phyloP scores from a whole-genome alignment of 1,139 yeast genomes.

The Pichia terricola region DNA sequence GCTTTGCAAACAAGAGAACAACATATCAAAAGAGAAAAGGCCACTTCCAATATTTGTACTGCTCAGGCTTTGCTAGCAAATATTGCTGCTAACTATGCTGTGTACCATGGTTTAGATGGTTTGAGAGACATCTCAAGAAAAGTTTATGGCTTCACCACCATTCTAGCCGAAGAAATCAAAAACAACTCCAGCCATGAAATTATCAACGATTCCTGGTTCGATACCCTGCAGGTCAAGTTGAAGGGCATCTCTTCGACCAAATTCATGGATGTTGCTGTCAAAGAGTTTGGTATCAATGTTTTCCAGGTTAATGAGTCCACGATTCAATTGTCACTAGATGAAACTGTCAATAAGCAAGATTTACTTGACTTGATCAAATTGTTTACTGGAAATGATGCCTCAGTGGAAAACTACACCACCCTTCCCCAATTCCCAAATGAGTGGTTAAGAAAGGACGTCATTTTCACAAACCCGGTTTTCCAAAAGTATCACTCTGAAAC shows the following conservation, averaged over 20 bases:
- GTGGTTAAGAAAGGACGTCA: conserved; percentile 50
- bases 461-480: conserved; percentile 71
- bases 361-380: conserved; percentile 46
- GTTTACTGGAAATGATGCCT: conserved; percentile 34
- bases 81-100: conserved; percentile 92
- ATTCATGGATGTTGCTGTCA: conserved; percentile 48
- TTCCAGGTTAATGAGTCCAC: conserved; percentile 55
- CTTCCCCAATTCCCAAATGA: conserved; percentile 47
- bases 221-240: conserved; percentile 69
- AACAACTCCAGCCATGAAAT: conserved; percentile 38
- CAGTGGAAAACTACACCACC: conserved; percentile 17
- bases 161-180: conserved; percentile 53
- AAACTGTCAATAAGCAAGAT: conserved; percentile 64
- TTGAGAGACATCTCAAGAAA: conserved; percentile 69
- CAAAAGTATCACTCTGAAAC: conserved; percentile 89
- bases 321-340: conserved; percentile 76
- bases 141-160: conserved; percentile 64
- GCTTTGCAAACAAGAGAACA: conserved; percentile 98
- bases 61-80: conserved; percentile 95
- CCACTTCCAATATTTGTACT: conserved; percentile 95
- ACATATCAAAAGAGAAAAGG: conserved; percentile 94
- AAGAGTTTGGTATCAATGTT: conserved; percentile 59
- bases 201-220: conserved; percentile 60
- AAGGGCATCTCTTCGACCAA: conserved; percentile 42
- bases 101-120: conserved; percentile 95